These are phyloP conservation scores for Aureobasidium sp. DNA, from an alignment of 2,329 filamentous ascomycete genomes.

Conservation along the genomic window DNA sequence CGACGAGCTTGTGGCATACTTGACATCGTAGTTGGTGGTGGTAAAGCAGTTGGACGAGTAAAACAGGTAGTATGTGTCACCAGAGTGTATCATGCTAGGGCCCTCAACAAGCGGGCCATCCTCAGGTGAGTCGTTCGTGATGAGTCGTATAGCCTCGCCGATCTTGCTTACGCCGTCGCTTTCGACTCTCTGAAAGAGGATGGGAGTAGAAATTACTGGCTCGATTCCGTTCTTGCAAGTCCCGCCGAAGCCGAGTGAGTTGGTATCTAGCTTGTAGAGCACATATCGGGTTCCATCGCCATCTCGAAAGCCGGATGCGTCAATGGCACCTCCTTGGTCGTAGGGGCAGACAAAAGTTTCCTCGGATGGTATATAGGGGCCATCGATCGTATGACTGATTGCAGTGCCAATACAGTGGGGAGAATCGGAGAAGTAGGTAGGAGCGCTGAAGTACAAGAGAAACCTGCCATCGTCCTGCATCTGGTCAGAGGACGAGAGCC, in stretches of 20 bases:
- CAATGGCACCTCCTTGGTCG: slow-evolving; percentile 22
- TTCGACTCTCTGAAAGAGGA: slow-evolving; percentile 21
- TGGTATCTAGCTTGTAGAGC: slow-evolving; percentile 23
- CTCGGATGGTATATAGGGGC: slow-evolving; percentile 18
- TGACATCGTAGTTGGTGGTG: slow-evolving; percentile 21
- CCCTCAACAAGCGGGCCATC: slow-evolving; percentile 23
- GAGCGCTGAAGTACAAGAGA: slow-evolving; percentile 23
- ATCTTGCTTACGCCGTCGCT: slow-evolving; percentile 19
- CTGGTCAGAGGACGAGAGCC: background rate
- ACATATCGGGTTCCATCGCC: slow-evolving; percentile 18
- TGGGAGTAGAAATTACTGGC: slow-evolving; percentile 17
- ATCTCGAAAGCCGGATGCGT: slow-evolving; percentile 22
- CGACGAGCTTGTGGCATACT: slow-evolving; percentile 14
- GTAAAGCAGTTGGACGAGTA: slow-evolving; percentile 24
- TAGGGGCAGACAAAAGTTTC: slow-evolving; percentile 21
- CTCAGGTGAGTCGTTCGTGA: slow-evolving; percentile 19
- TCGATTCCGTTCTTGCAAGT: slow-evolving; percentile 17
- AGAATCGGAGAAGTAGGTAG: slow-evolving; percentile 14
- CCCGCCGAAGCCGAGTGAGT: slow-evolving; percentile 20
- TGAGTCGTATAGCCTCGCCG: slow-evolving; percentile 15
- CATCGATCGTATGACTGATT: slow-evolving; percentile 16
- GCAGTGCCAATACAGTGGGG: slow-evolving; percentile 23
- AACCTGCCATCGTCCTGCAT: slow-evolving; percentile 18
- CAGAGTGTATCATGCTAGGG: slow-evolving; percentile 17
- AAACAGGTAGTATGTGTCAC: slow-evolving; percentile 23